A percentile compares a stretch with the other conserved stretches of the same genome.
phyloP scores from a whole-genome alignment of 2,329 filamentous ascomycete genomes.

The Dryadomyces quercivorus region DNA sequence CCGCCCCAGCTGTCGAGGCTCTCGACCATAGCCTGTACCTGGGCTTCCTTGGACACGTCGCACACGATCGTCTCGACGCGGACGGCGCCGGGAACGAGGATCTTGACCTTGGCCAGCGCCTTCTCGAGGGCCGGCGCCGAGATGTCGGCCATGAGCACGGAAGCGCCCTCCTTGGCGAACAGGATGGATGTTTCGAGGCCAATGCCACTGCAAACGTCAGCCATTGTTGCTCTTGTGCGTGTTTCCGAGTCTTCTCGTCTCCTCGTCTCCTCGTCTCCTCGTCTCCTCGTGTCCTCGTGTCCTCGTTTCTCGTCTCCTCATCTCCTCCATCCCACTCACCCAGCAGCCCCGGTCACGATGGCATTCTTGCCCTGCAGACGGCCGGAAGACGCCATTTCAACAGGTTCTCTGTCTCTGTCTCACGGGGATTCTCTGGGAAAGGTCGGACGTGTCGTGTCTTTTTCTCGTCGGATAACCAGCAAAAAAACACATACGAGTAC shows the following conservation, averaged over 20 bases:
- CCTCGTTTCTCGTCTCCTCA: no score
- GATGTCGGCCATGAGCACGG: constrained; percentile 76
- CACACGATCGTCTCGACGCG: constrained; percentile 50
- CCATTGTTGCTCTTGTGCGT: not conserved
- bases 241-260: no score
- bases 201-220: constrained; percentile 53
- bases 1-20: constrained; percentile 74
- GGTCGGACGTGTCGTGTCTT: no score
- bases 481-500: no score
- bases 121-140: constrained; percentile 66
- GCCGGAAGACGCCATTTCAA: constrained; percentile 17
- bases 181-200: constrained; percentile 86
- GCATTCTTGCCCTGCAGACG: constrained; percentile 49
- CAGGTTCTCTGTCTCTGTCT: not conserved
- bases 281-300: no score
- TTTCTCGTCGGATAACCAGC: no score
- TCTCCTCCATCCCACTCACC: constrained; percentile 51
- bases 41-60: constrained; percentile 77
- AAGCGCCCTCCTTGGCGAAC: constrained; percentile 79
- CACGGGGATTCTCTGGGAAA: no score
- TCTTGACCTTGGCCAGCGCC: constrained; percentile 61
- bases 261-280: no score
- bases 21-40: constrained; percentile 65
- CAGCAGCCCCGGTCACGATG: constrained; percentile 73
- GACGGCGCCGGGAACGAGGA: constrained; percentile 50